Percentiles rank a stretch among this genome's conserved stretches.
Conservation (phyloP, 2,329 filamentous ascomycete species). For the Exophiala phaeomuriformis region DNA sequence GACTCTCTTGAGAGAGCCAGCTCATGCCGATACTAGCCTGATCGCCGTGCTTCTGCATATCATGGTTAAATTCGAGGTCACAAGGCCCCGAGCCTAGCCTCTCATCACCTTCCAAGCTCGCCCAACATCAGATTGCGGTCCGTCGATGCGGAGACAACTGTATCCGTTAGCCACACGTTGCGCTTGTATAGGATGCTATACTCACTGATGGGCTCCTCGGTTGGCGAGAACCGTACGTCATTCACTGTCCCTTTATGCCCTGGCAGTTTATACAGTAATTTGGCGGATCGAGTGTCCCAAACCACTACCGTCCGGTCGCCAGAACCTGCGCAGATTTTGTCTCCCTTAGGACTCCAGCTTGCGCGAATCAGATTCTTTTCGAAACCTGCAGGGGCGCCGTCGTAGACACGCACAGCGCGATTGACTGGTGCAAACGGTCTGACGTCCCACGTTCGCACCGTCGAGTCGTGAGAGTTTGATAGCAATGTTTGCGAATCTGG, state of each 20-base stretch:
- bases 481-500: conserved; percentile 85
- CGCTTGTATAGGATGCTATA: conserved; percentile 27
- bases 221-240: conserved; percentile 82
- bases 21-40: no score
- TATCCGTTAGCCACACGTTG: conserved; percentile 22
- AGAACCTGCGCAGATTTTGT: conserved; percentile 79
- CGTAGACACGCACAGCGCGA: conserved; percentile 76
- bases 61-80: no score
- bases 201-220: conserved; percentile 80
- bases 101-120: conserved; percentile 58
- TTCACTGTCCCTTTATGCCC: conserved; percentile 95
- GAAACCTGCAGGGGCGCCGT: conserved; percentile 77
- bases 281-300: conserved; percentile 83
- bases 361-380: conserved; percentile 89
- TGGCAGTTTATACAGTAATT: conserved; percentile 87
- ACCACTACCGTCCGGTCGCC: conserved; percentile 86
- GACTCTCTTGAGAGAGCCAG: no score
- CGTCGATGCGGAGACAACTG: conserved; percentile 84
- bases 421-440: conserved; percentile 87
- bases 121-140: conserved; percentile 78
- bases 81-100: background rate
- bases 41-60: no score
- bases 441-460: conserved; percentile 92
- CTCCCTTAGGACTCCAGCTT: conserved; percentile 81
- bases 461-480: conserved; percentile 90